Conservation (phyloP, 768 basidiomycete genomes). For the Rhodocollybia butyracea region DNA sequence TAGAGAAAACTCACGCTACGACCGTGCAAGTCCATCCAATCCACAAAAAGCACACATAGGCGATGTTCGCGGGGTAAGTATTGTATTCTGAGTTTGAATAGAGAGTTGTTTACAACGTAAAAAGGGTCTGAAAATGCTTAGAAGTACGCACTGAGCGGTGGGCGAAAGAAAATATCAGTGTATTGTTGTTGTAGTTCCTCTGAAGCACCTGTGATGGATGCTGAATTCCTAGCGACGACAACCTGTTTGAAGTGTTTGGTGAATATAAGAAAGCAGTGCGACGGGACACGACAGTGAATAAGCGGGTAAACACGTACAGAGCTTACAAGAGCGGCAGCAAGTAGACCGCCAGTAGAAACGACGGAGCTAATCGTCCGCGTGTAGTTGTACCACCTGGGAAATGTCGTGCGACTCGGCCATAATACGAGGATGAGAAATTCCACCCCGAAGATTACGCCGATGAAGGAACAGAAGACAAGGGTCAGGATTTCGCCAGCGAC, state of each 20-base stretch:
- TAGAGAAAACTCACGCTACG: not conserved
- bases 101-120: not conserved
- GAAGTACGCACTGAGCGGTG: not conserved
- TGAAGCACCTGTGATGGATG: not conserved
- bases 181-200: not conserved
- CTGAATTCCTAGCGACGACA: not conserved
- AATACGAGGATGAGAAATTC: not conserved
- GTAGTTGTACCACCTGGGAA: not conserved
- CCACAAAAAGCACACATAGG: not conserved
- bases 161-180: not conserved
- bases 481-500: not conserved
- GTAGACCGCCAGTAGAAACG: not conserved
- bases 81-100: not conserved
- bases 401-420: not conserved
- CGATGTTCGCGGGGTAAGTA: not conserved
- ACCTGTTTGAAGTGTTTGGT: not conserved
- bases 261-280: not conserved
- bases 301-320: not conserved
- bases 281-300: not conserved
- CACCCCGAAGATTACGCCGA: not conserved
- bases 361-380: not conserved
- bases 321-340: not conserved
- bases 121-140: not conserved
- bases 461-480: not conserved
- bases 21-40: not conserved